These are phyloP conservation scores for Croton laevigatus DNA, from an alignment of 441 rosid genomes.

Conservation along the genomic window DNA sequence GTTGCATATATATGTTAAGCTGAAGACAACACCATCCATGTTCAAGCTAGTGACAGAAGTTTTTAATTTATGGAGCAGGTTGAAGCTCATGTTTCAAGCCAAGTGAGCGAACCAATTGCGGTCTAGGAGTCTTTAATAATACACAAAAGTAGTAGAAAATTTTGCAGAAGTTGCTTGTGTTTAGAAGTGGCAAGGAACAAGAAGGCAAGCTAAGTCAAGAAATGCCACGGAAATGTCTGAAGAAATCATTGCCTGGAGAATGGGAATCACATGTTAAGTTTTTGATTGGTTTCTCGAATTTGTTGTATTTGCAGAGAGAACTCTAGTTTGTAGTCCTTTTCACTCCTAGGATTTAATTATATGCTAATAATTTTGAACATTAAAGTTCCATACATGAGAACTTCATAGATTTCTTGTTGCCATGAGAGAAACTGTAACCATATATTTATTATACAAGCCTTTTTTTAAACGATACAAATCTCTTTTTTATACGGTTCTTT, in stretches of 20 bases:
- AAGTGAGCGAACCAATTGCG: slow-evolving; percentile 59
- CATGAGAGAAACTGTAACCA: not conserved
- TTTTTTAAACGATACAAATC: not conserved
- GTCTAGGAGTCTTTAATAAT: slow-evolving; percentile 38
- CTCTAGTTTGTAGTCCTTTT: slow-evolving; percentile 10
- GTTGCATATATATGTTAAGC: slow-evolving; percentile 27
- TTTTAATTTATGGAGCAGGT: slow-evolving; percentile 47
- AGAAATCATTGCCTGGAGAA: slow-evolving; percentile 10
- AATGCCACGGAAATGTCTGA: not conserved
- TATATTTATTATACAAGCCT: not conserved
- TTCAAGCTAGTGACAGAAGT: slow-evolving; percentile 32
- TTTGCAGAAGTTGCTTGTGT: slow-evolving; percentile 43
- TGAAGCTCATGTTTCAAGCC: slow-evolving; percentile 37
- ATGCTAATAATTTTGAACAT: not conserved
- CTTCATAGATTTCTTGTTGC: not conserved
- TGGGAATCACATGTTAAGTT: slow-evolving; percentile 10
- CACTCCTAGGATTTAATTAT: not conserved
- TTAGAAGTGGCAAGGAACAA: slow-evolving; percentile 29
- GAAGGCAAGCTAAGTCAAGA: slow-evolving; percentile 8
- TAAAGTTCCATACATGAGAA: not conserved
- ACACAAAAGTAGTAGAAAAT: slow-evolving; percentile 12
- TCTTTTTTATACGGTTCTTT: too few species aligned
- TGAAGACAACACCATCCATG: slow-evolving; percentile 23
- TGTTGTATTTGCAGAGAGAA: not conserved
- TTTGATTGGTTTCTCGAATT: slow-evolving; percentile 10